These are phyloP conservation scores for Phalaenopsis aphrodite DNA, from an alignment of 106 monocot species.

Conservation along the genomic window DNA sequence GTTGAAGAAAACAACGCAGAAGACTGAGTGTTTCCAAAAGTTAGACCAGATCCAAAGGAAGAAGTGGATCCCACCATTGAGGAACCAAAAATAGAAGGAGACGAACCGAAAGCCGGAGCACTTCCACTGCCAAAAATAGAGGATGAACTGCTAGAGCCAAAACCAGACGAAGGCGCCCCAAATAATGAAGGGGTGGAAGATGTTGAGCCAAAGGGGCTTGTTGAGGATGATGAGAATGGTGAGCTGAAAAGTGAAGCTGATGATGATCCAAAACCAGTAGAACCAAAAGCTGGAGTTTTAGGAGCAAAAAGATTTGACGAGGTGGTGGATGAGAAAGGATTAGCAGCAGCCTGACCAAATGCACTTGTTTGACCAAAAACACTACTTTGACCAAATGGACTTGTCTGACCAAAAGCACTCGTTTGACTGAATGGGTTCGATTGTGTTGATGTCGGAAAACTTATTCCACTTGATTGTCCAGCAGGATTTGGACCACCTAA, in stretches of 20 bases:
- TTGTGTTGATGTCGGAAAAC: slow-evolving; percentile 39
- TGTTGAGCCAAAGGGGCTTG: slow-evolving; percentile 65
- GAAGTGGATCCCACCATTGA: slow-evolving; percentile 44
- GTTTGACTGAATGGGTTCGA: slow-evolving; percentile 67
- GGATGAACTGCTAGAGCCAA: slow-evolving; percentile 44
- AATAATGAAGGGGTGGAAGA: slow-evolving; percentile 53
- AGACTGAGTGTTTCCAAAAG: slow-evolving; percentile 72
- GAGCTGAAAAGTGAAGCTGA: slow-evolving; percentile 48
- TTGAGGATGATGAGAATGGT: slow-evolving; percentile 50
- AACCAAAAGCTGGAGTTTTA: slow-evolving; percentile 54
- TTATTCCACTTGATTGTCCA: slow-evolving; percentile 37
- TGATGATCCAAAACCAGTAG: slow-evolving; percentile 63
- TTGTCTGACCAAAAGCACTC: slow-evolving; percentile 59
- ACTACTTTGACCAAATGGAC: slow-evolving; percentile 60
- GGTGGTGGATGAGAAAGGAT: slow-evolving; percentile 42
- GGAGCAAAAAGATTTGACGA: slow-evolving; percentile 57
- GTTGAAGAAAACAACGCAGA: slow-evolving; percentile 76
- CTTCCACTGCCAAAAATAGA: slow-evolving; percentile 46
- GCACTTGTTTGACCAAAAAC: slow-evolving; percentile 62
- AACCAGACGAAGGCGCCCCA: slow-evolving; percentile 32
- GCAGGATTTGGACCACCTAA: slow-evolving; percentile 69
- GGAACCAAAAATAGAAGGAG: slow-evolving; percentile 45
- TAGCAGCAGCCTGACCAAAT: slow-evolving; percentile 69
- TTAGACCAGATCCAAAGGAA: slow-evolving; percentile 53
- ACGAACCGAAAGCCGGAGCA: slow-evolving; percentile 51